Base-by-base conservation (phyloP, 495 filamentous ascomycete species). In the Daldinia concentrica region DNA sequence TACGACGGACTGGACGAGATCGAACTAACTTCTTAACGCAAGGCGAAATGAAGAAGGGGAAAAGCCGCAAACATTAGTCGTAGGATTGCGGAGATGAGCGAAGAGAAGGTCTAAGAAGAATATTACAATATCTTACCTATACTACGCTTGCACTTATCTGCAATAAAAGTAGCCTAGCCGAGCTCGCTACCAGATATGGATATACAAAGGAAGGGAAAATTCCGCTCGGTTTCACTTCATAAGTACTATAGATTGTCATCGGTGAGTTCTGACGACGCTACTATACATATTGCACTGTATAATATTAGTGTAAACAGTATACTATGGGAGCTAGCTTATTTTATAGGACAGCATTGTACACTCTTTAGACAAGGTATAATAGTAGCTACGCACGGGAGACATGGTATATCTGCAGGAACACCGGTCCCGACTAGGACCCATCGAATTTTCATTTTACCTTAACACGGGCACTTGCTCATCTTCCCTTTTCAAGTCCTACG, bases 31-130 rank as follows among this genome's bases (percentile, higher is more conserved):
- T 43, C 30, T 39, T 66, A 62, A 64, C 50, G 65, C 57, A 73
- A 34, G 61, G 60, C 41, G 71, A 73, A 73, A 73, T 69, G 65
- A 73, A 22, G 51, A 69, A 69, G 55, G 71, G 62, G 60, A 58
- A 68, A 59, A 59, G 34, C 58, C 36, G 62, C 62, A 66, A 73
- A 68, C 56, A 17, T 69, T 62, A 45, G 52, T 62, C 66, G 62
- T 26, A 73, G 66, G 71, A 69, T 69, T 73, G 71, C 71, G 71
- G 71, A 73, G 71, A 69, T 73, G 71, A 60, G 71, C 71, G 62
- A 73, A 26, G 52, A 59, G 29, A 58, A 51, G 19, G 30, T 29
- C 61, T 72, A 59, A 56, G 62, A 72, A 45, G 43, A 72, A 50
- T 48, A 66, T 41, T 50, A 26, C 48, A 37, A 24, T 54, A 37